phyloP scores from a whole-genome alignment of 1,284 basidiomycete genomes.

The Pseudozyma thailandica region DNA sequence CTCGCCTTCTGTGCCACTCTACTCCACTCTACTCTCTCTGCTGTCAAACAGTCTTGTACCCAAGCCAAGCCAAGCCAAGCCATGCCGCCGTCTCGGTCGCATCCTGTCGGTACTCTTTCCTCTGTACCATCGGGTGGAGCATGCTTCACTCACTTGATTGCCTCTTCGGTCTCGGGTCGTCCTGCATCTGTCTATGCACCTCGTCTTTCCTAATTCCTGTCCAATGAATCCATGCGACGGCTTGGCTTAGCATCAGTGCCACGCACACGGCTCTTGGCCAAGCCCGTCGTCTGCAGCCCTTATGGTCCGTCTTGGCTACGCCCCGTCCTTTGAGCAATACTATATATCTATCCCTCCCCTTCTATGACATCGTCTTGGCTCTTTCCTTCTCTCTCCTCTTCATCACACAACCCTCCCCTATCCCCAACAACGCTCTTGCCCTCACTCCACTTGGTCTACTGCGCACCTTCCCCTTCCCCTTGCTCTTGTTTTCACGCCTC shows the following conservation, averaged over 20 bases:
- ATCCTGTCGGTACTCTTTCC: background rate
- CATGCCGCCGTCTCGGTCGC: conserved; percentile 10
- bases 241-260: conserved; percentile 5
- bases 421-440: conserved; percentile 2
- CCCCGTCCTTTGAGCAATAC: background rate
- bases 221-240: background rate
- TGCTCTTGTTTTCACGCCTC: conserved; percentile 7
- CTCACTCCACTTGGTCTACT: background rate
- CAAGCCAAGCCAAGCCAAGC: background rate
- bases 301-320: background rate
- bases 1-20: background rate
- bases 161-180: conserved; percentile 11
- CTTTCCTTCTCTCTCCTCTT: conserved; percentile 3
- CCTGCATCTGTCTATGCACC: background rate
- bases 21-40: too few relatives aligned
- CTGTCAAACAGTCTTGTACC: background rate
- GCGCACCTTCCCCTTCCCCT: background rate
- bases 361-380: background rate
- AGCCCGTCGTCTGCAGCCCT: background rate
- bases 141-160: conserved; percentile 1
- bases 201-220: background rate
- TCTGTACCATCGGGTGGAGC: conserved; percentile 6
- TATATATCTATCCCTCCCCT: conserved; percentile 11
- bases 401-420: background rate
- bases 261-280: background rate